These are phyloP conservation scores for Coemansia sp. DNA, from an alignment of 192 early-diverging fungal genomes.

Conservation along the genomic window DNA sequence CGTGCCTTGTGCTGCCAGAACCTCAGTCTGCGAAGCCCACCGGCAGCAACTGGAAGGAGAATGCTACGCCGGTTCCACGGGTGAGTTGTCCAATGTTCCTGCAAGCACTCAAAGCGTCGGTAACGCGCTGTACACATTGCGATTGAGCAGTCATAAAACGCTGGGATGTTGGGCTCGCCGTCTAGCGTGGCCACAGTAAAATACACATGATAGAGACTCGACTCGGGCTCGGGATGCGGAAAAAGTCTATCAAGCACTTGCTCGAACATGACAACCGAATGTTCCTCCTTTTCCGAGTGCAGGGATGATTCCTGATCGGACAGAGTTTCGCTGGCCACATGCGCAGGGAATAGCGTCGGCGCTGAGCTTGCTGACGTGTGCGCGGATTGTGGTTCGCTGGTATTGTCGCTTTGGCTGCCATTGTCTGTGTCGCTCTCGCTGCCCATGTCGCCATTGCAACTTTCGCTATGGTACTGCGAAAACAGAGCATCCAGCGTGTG, in stretches of 20 bases:
- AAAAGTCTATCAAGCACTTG: constrained; percentile 30
- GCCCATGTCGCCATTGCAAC: background rate
- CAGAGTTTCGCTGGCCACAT: background rate
- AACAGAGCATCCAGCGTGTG: constrained; percentile 31
- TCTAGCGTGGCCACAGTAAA: constrained; percentile 38
- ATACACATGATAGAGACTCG: constrained; percentile 25
- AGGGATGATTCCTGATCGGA: background rate
- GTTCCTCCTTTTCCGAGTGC: background rate
- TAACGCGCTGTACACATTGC: constrained; percentile 25
- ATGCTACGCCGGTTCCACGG: constrained; percentile 43
- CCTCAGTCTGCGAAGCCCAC: constrained; percentile 32
- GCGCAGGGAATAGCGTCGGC: background rate
- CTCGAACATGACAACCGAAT: background rate
- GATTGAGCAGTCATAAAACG: constrained; percentile 29
- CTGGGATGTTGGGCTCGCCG: constrained; percentile 24
- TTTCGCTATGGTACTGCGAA: constrained; percentile 9
- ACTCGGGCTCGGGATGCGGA: constrained; percentile 11
- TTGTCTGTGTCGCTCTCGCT: background rate
- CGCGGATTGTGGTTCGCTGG: constrained; percentile 1
- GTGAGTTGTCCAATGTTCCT: constrained; percentile 32
- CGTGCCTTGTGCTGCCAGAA: constrained; percentile 46
- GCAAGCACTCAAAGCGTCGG: constrained; percentile 19
- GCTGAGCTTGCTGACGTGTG: background rate
- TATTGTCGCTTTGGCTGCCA: background rate
- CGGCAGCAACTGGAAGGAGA: constrained; percentile 32